A percentile compares a stretch with the other conserved stretches of the same genome.
phyloP scores from a whole-genome alignment of 352 stramenopile species.

The Thraustotheca clavata region DNA sequence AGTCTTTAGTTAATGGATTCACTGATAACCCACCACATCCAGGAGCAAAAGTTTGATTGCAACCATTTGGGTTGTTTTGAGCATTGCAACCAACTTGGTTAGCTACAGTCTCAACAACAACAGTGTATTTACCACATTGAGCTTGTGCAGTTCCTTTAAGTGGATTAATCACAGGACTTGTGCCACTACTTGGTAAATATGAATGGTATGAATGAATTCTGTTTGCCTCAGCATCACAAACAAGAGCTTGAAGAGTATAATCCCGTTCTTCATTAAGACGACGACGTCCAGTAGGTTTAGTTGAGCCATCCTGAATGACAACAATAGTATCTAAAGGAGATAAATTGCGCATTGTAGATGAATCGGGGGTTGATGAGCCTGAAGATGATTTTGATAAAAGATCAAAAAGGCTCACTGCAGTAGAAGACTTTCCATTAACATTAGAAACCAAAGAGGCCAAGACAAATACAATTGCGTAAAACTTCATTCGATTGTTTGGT shows the following conservation, averaged over 20 bases:
- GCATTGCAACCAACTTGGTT: conserved; percentile 55
- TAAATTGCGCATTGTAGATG: too few relatives aligned
- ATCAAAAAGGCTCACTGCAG: too few relatives aligned
- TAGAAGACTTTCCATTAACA: too few relatives aligned
- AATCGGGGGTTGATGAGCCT: too few relatives aligned
- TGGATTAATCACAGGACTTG: neutral
- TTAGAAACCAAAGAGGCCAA: too few relatives aligned
- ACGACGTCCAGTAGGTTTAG: neutral
- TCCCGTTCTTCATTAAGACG: conserved; percentile 9
- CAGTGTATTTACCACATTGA: conserved; percentile 25
- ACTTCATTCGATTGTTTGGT: too few relatives aligned
- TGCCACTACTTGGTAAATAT: neutral
- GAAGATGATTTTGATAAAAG: too few relatives aligned
- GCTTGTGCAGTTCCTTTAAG: neutral
- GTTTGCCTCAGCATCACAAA: conserved; percentile 17
- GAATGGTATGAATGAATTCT: conserved; percentile 17
- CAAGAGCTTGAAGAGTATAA: neutral
- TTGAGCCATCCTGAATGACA: neutral
- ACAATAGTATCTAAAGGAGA: neutral
- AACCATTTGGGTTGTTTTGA: conserved; percentile 57
- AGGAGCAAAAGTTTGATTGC: conserved; percentile 63
- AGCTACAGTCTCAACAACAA: conserved; percentile 49
- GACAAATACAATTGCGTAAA: too few relatives aligned
- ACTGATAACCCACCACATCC: conserved; percentile 71
- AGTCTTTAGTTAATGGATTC: conserved; percentile 46